Evolutionary conservation across 495 filamentous ascomycete species (phyloP).

Genomic region (Aspergillus nanangensis): DNA sequence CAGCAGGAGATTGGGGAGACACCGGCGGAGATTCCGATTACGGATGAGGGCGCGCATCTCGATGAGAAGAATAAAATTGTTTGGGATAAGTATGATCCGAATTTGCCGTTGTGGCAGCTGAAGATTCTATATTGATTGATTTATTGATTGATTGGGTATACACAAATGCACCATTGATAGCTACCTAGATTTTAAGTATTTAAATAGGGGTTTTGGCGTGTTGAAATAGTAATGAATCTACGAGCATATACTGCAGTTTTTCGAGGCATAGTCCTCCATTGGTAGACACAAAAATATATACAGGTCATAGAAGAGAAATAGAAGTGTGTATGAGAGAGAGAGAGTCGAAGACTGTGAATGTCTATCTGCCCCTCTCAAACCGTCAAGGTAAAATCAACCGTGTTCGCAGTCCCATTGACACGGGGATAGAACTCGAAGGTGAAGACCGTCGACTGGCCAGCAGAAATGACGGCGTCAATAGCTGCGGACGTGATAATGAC

Average conservation of each 20-base stretch:
- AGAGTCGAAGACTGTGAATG: too few relatives aligned
- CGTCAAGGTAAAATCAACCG: constrained; percentile 43
- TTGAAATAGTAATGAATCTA: too few relatives aligned
- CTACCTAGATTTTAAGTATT: not conserved
- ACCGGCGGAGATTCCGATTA: constrained; percentile 47
- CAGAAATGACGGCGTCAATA: constrained; percentile 41
- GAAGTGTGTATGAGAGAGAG: too few relatives aligned
- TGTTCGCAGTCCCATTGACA: constrained; percentile 30
- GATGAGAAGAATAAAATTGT: constrained; percentile 58
- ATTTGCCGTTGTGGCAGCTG: constrained; percentile 34
- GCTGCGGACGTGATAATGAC: constrained; percentile 40
- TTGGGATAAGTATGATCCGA: constrained; percentile 49
- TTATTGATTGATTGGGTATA: not conserved
- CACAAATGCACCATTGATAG: too few relatives aligned
- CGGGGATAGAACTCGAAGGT: constrained; percentile 52
- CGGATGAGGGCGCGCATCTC: constrained; percentile 61
- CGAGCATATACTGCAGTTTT: too few relatives aligned
- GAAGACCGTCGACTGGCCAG: constrained; percentile 40
- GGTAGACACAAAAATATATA: too few relatives aligned
- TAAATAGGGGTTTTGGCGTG: too few relatives aligned
- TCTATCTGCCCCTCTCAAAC: constrained; percentile 22
- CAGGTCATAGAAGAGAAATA: too few relatives aligned
- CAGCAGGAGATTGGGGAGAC: constrained; percentile 59
- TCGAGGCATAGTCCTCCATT: too few relatives aligned
- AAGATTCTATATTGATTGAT: constrained; percentile 34